A percentile compares a stretch with the other conserved stretches of the same genome.
Conservation (phyloP, 371 early-diverging fungal species). For the Saksenaea vasiformis region DNA sequence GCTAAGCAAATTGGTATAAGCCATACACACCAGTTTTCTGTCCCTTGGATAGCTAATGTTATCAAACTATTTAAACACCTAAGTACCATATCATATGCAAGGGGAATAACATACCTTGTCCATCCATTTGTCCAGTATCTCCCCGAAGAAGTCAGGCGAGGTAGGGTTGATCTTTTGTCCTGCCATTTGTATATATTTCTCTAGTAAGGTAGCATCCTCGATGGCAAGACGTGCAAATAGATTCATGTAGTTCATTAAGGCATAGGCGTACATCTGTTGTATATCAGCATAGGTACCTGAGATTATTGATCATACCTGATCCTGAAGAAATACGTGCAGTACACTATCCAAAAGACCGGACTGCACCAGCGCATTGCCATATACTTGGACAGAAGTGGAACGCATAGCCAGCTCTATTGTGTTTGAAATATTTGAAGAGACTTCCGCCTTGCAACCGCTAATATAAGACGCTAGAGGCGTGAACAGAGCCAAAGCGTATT, state of each 20-base stretch:
- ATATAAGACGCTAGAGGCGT: constrained; percentile 57
- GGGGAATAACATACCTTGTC: constrained; percentile 57
- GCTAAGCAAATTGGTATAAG: constrained; percentile 60
- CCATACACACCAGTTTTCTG: constrained; percentile 75
- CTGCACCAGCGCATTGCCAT: constrained; percentile 52
- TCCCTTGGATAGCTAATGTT: constrained; percentile 72
- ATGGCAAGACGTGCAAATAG: constrained; percentile 67
- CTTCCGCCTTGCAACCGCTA: constrained; percentile 61
- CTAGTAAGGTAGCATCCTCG: constrained; percentile 55
- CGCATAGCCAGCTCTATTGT: constrained; percentile 62
- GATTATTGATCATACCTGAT: constrained; percentile 41
- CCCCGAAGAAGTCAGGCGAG: constrained; percentile 39
- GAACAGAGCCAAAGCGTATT: constrained; percentile 51
- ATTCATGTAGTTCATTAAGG: constrained; percentile 65
- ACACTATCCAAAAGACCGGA: constrained; percentile 58
- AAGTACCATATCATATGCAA: neutral
- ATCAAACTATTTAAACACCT: constrained; percentile 62
- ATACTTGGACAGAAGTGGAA: constrained; percentile 49
- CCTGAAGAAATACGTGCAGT: constrained; percentile 53
- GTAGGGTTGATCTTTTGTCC: constrained; percentile 48
- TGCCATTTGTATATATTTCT: constrained; percentile 46
- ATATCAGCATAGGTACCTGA: neutral
- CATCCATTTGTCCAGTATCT: constrained; percentile 62
- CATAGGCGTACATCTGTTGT: constrained; percentile 60
- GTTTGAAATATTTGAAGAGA: constrained; percentile 61